These are phyloP conservation scores for Epichloe gansuensis DNA, from an alignment of 2,329 filamentous ascomycete species.

Conservation along the genomic window DNA sequence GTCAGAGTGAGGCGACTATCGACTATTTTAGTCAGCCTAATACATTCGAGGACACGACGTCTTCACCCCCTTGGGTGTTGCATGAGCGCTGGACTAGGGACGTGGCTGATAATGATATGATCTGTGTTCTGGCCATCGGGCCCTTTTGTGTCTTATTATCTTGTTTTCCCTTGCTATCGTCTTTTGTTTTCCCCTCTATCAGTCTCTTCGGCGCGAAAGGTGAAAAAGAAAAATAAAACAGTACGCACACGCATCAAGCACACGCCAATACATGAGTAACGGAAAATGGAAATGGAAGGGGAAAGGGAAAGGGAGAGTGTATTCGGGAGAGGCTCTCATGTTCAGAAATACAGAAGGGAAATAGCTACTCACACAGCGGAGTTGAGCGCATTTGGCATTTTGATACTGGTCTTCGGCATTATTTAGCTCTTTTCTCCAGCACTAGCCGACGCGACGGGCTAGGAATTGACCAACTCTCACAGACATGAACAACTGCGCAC, in stretches of 20 bases:
- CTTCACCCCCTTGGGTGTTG: background rate
- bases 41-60: background rate
- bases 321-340: background rate
- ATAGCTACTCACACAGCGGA: background rate
- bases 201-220: too few species aligned
- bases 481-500: too few species aligned
- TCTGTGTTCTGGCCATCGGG: background rate
- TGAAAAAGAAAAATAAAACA: too few species aligned
- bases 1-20: too few species aligned
- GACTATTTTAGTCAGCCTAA: background rate
- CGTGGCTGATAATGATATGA: background rate
- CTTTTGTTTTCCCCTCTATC: too few species aligned
- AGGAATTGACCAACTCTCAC: background rate
- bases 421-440: background rate
- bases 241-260: too few species aligned
- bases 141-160: background rate
- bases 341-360: background rate
- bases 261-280: too few species aligned
- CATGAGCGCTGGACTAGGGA: background rate
- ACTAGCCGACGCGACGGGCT: background rate
- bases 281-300: background rate
- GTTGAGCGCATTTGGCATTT: background rate
- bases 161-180: too few species aligned
- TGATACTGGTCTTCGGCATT: background rate
- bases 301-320: background rate